These are phyloP conservation scores for Collariella sp. DNA, from an alignment of 495 filamentous ascomycete species.

Conservation along the genomic window DNA sequence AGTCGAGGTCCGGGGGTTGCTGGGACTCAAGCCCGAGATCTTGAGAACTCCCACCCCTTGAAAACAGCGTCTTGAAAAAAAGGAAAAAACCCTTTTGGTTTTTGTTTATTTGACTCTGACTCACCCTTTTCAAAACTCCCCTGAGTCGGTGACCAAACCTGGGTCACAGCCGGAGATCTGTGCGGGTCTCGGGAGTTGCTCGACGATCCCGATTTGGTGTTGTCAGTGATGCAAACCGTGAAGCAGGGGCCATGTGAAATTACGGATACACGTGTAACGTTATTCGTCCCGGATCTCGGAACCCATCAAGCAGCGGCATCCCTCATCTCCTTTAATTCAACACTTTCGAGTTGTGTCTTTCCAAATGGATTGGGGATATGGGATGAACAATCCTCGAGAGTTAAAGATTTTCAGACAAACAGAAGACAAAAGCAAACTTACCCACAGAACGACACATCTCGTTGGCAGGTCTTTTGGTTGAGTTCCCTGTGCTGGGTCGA, in stretches of 20 bases:
- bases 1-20: too few relatives aligned
- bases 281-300: background rate
- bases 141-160: background rate
- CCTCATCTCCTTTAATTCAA: background rate
- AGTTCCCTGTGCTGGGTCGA: background rate
- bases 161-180: background rate
- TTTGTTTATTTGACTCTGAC: too few relatives aligned
- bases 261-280: background rate
- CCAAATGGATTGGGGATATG: too few relatives aligned
- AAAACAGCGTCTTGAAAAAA: too few relatives aligned
- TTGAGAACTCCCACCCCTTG: too few relatives aligned
- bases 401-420: background rate
- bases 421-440: background rate
- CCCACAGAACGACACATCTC: background rate
- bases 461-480: too few relatives aligned
- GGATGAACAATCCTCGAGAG: background rate
- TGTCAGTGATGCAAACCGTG: background rate
- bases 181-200: background rate
- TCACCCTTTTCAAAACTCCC: too few relatives aligned
- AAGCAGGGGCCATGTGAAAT: conserved; percentile 6
- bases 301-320: background rate
- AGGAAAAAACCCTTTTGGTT: too few relatives aligned
- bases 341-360: background rate
- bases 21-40: too few relatives aligned
- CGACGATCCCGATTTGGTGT: conserved; percentile 7